A percentile compares a stretch with the other conserved stretches of the same genome.
Conservation (phyloP, 495 filamentous ascomycete species). For the Pseudotulostoma volvatum region DNA sequence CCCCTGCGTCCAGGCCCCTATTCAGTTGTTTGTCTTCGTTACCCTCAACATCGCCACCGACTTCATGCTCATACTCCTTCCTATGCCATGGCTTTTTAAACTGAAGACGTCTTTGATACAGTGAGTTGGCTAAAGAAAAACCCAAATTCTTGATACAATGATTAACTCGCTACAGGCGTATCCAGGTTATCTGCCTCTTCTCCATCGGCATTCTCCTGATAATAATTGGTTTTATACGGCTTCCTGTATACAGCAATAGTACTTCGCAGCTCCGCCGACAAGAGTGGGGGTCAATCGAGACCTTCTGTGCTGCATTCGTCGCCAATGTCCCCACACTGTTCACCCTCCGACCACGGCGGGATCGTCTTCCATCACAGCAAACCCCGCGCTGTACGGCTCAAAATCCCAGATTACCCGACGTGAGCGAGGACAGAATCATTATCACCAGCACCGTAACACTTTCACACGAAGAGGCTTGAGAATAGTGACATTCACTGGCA, state of each 20-base stretch:
- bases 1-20: conserved; percentile 11
- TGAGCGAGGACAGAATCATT: too few relatives aligned
- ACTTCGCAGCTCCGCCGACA: conserved; percentile 16
- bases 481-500: too few relatives aligned
- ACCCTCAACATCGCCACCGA: conserved; percentile 23
- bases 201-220: conserved; percentile 22
- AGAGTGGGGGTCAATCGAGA: conserved; percentile 21
- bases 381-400: too few relatives aligned
- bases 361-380: too few relatives aligned
- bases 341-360: too few relatives aligned
- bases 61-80: conserved; percentile 20
- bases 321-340: conserved; percentile 24
- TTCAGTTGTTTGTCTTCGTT: conserved; percentile 17
- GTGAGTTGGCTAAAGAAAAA: too few relatives aligned
- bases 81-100: conserved; percentile 16
- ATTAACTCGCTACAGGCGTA: conserved; percentile 10
- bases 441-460: too few relatives aligned
- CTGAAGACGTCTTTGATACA: conserved; percentile 10
- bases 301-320: conserved; percentile 21
- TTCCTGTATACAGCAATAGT: conserved; percentile 13
- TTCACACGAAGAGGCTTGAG: too few relatives aligned
- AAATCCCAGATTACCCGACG: too few relatives aligned
- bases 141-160: too few relatives aligned
- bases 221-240: conserved; percentile 17
- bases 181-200: conserved; percentile 18